Conservation (phyloP, 352 stramenopile genomes). For the Elongisporangium undulatum region DNA sequence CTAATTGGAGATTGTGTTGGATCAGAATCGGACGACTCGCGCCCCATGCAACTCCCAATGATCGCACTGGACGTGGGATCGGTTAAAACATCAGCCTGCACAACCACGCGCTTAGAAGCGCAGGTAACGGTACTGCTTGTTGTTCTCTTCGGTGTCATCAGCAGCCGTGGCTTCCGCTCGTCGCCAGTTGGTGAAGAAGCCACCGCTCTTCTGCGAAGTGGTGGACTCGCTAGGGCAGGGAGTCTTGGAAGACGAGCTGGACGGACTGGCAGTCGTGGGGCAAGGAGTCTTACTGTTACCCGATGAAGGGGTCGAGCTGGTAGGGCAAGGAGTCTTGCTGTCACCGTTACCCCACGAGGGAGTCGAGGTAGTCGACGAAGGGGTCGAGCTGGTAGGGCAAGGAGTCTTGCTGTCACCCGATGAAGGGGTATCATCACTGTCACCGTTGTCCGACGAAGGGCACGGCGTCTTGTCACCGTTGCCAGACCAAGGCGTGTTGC, state of each 20-base stretch:
- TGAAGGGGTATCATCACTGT: background rate
- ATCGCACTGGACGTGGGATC: background rate
- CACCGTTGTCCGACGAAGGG: background rate
- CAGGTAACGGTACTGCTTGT: constrained; percentile 3
- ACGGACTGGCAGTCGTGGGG: too few species aligned
- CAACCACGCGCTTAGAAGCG: constrained; percentile 6
- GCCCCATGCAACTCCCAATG: background rate
- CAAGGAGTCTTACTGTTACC: too few species aligned
- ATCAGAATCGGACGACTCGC: background rate
- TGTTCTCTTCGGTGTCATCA: background rate
- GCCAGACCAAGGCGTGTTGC: background rate
- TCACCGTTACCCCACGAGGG: background rate
- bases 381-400: background rate
- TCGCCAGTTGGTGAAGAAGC: background rate
- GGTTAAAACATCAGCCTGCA: background rate
- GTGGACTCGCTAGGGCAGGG: too few species aligned
- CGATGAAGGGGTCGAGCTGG: background rate
- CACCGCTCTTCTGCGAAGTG: constrained; percentile 1
- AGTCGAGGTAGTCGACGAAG: background rate
- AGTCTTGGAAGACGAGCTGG: too few species aligned
- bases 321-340: background rate
- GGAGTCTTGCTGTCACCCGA: background rate
- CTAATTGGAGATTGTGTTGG: background rate
- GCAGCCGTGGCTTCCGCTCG: background rate
- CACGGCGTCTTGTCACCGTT: background rate